These are phyloP conservation scores for Ustilago curta DNA, from an alignment of 1,284 basidiomycete genomes.

Conservation along the genomic window DNA sequence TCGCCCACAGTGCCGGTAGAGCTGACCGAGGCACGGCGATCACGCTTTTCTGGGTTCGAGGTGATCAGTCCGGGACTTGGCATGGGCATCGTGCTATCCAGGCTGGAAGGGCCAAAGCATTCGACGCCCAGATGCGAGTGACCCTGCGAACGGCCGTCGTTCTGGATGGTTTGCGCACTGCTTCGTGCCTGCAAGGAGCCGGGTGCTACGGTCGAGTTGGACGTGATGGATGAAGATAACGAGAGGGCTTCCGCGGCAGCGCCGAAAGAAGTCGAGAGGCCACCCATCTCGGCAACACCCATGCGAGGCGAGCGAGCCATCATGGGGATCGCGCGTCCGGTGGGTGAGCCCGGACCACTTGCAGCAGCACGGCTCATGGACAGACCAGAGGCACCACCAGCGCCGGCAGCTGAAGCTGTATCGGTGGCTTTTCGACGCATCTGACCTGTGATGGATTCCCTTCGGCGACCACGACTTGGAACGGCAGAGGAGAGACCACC, in stretches of 20 bases:
- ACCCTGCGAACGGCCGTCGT: constrained; percentile 46
- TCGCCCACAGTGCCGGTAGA: constrained; percentile 72
- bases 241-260: constrained; percentile 65
- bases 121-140: constrained; percentile 63
- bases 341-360: constrained; percentile 39
- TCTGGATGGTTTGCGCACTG: constrained; percentile 39
- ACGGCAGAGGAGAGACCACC: constrained; percentile 50
- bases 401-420: constrained; percentile 50
- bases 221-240: constrained; percentile 49
- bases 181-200: constrained; percentile 41
- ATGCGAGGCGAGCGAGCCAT: constrained; percentile 43
- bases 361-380: constrained; percentile 38
- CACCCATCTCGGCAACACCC: constrained; percentile 37
- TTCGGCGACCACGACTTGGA: constrained; percentile 53
- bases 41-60: constrained; percentile 51
- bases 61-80: constrained; percentile 45
- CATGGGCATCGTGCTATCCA: constrained; percentile 51
- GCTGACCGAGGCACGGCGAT: constrained; percentile 67
- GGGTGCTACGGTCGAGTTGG: constrained; percentile 48
- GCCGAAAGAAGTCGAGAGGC: constrained; percentile 64
- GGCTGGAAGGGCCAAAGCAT: constrained; percentile 58
- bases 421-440: constrained; percentile 55
- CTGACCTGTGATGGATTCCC: constrained; percentile 58
- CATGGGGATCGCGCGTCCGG: constrained; percentile 49
- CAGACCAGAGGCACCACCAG: constrained; percentile 49